Evolutionary conservation across 768 basidiomycete genomes (phyloP).

Genomic region (Crepidotus variabilis): DNA sequence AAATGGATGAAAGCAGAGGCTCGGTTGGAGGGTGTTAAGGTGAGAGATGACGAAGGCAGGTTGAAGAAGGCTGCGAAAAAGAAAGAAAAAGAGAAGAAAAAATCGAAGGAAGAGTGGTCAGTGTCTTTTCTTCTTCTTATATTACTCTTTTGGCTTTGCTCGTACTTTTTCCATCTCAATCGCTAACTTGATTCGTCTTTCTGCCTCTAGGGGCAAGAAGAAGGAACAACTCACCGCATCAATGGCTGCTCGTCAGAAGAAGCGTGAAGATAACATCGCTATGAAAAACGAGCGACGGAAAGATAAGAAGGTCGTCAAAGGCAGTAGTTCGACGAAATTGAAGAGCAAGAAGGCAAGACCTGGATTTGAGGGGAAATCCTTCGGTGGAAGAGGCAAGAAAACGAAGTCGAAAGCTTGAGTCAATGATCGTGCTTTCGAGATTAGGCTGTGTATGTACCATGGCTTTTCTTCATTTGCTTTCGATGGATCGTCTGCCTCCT

Average conservation of each 20-base stretch:
- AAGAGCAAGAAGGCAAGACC: conserved; percentile 54
- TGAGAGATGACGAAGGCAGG: conserved; percentile 78
- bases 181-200: neutral
- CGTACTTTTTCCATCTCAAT: conserved; percentile 1
- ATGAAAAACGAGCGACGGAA: conserved; percentile 75
- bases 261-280: conserved; percentile 87
- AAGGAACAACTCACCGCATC: conserved; percentile 72
- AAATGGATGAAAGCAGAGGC: conserved; percentile 90
- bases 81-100: conserved; percentile 85
- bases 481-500: neutral
- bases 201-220: conserved; percentile 69
- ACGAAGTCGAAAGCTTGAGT: neutral
- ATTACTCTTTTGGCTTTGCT: too few relatives aligned
- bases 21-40: conserved; percentile 85
- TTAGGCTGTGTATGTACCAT: neutral
- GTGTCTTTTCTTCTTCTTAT: conserved; percentile 21
- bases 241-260: conserved; percentile 87
- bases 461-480: neutral
- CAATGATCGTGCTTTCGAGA: neutral
- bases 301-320: conserved; percentile 41
- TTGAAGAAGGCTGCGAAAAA: conserved; percentile 93
- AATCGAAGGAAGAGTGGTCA: conserved; percentile 84
- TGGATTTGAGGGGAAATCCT: conserved; percentile 84
- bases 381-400: conserved; percentile 44
- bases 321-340: conserved; percentile 30